Base-by-base conservation (phyloP, 129 eudicot species). In the Flaveria bidentis region DNA sequence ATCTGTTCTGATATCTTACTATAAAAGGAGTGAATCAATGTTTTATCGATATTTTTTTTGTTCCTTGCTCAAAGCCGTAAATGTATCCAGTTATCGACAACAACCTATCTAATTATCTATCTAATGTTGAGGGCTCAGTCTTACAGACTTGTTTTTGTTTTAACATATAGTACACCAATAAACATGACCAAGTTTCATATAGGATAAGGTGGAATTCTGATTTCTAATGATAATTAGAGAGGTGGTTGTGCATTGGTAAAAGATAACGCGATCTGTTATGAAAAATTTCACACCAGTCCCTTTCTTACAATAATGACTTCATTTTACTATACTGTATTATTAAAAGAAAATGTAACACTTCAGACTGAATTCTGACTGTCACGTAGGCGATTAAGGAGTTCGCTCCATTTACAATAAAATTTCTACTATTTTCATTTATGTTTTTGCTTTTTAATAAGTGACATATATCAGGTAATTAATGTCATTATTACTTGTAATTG, bases 401-500 rank as follows among this genome's bases (percentile, higher is more conserved):
- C 13, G 36, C 56, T 45, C 39, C 73, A 68, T 10, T 68, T 68
- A 11, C 72, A 67, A 17, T 60, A 12, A 3, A 26, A 17, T 62
- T 49, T 18, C 9, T 17, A 67, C 51, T 11, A 11, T 61, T 1
- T 5, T 11, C 67, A 4, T 70, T 49, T n/a, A 70, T 47, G 22
- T 28, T 28, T 4, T 13, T 52, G 1, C 50, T 13, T 18, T 55
- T 57, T 2, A 42, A 0, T 72, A 55, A 53, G 76, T 53, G 63
- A 28, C 75, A 49, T 58, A 41, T 26, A 61, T 74, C 58, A 16
- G 60, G 78, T 30, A 22, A 14, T 18, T 42, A 6, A 56, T 12
- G 28, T 18, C 62, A 6, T 9, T 62, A 14, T 63, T 28, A 16
- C 36, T 74, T 60, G 36, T 81, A 64, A 67, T 15, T 75, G 72